These are phyloP conservation scores for Thalassia testudinum DNA, from an alignment of 116 monocot species.

Conservation along the genomic window DNA sequence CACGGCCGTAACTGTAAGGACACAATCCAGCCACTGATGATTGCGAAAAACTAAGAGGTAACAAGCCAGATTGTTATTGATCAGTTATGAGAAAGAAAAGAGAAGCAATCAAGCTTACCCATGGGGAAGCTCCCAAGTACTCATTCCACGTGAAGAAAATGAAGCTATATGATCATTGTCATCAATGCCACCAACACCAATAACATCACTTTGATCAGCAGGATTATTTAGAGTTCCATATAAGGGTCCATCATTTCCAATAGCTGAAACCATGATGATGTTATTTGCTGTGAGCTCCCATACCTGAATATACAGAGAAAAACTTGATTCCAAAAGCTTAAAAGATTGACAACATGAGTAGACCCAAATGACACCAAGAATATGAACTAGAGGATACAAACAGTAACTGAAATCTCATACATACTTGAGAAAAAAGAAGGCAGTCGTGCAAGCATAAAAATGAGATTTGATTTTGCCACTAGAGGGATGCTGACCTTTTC, in stretches of 20 bases:
- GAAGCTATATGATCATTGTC: constrained; percentile 93
- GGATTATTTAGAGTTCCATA: constrained; percentile 99
- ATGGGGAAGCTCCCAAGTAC: constrained; percentile 99
- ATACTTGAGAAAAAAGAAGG: no score
- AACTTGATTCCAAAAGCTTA: neutral
- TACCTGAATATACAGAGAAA: constrained; percentile 27
- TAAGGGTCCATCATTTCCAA: constrained; percentile 98
- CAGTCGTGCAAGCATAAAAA: no score
- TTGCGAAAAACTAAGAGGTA: no score
- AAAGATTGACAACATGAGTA: neutral
- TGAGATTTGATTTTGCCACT: neutral
- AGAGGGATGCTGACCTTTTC: constrained; percentile 62
- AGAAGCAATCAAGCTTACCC: constrained; percentile 30
- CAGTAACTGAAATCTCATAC: no score
- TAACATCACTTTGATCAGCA: constrained; percentile 99
- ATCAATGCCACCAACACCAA: constrained; percentile 99
- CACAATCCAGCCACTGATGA: neutral
- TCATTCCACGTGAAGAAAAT: constrained; percentile 99
- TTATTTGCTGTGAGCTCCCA: constrained; percentile 99
- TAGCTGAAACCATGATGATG: constrained; percentile 98
- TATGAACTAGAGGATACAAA: no score
- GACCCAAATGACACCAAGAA: no score
- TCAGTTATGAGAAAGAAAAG: neutral
- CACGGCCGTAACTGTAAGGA: constrained; percentile 75
- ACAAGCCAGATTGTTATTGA: no score